These are phyloP conservation scores for Elsinoe fawcettii DNA, from an alignment of 2,329 filamentous ascomycete genomes.

Conservation along the genomic window DNA sequence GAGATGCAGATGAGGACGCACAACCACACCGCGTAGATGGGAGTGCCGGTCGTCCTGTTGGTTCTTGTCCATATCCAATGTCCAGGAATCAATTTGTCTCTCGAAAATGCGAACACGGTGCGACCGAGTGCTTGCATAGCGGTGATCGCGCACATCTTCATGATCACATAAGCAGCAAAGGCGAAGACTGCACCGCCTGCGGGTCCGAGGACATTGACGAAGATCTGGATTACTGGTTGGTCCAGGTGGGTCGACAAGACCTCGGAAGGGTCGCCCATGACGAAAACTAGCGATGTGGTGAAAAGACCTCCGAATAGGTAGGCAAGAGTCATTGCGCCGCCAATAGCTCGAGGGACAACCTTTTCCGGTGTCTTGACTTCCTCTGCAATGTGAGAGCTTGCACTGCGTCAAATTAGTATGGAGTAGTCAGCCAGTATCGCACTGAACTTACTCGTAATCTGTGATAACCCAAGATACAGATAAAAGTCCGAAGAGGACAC, in stretches of 20 bases:
- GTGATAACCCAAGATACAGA: constrained; percentile 56
- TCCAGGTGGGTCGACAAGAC: constrained; percentile 41
- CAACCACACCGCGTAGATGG: constrained; percentile 50
- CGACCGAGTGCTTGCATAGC: constrained; percentile 48
- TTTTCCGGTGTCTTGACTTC: constrained; percentile 45
- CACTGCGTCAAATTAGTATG: constrained; percentile 20
- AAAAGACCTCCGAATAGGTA: constrained; percentile 50
- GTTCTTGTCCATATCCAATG: constrained; percentile 45
- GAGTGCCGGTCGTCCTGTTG: constrained; percentile 43
- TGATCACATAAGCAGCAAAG: constrained; percentile 49
- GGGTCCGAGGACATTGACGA: constrained; percentile 50
- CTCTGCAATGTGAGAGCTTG: constrained; percentile 44
- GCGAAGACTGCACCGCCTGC: constrained; percentile 48
- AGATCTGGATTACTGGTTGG: constrained; percentile 52
- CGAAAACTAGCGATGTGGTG: constrained; percentile 52
- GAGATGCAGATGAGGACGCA: constrained; percentile 47
- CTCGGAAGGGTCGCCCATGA: constrained; percentile 45
- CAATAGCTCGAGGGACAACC: constrained; percentile 51
- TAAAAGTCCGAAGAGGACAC: constrained; percentile 54
- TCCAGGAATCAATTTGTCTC: constrained; percentile 44
- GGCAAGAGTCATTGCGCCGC: constrained; percentile 48
- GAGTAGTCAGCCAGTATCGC: constrained; percentile 13
- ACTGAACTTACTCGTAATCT: constrained; percentile 41
- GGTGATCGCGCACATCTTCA: constrained; percentile 56
- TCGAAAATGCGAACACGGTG: constrained; percentile 50